Percentiles rank a stretch among this genome's conserved stretches.
Evolutionary conservation across 257 asterid genomes (phyloP).

Genomic region (Solanum chilense): DNA sequence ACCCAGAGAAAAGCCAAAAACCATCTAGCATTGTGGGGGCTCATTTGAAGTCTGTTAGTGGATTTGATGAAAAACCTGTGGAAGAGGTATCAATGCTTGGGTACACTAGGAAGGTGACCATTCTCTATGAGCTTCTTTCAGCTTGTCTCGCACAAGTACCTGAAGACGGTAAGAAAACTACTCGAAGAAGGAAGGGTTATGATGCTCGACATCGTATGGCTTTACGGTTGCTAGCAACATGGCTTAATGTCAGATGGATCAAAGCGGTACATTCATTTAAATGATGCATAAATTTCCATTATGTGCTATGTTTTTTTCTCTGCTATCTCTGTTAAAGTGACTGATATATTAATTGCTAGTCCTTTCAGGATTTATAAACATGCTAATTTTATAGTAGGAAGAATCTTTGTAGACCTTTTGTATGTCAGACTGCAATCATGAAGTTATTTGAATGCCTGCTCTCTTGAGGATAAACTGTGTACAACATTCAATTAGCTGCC

Average conservation of each 20-base stretch:
- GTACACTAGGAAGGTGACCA: constrained; percentile 54
- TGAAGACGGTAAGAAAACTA: constrained; percentile 34
- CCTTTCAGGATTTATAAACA: background rate
- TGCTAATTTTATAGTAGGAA: background rate
- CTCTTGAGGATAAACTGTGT: background rate
- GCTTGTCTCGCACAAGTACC: constrained; percentile 68
- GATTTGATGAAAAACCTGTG: constrained; percentile 42
- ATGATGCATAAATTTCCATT: background rate
- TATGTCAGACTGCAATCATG: background rate
- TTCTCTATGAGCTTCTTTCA: constrained; percentile 71
- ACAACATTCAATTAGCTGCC: background rate
- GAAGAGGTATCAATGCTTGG: constrained; percentile 57
- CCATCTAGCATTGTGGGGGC: constrained; percentile 28
- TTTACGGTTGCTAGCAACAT: constrained; percentile 68
- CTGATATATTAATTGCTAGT: background rate
- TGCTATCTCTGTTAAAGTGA: background rate
- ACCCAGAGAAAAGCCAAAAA: constrained; percentile 20
- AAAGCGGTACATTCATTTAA: constrained; percentile 41
- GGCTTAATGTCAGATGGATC: constrained; percentile 80
- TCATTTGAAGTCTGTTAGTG: constrained; percentile 11
- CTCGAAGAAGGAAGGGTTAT: constrained; percentile 51
- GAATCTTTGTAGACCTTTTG: background rate
- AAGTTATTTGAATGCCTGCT: background rate
- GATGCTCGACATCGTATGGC: constrained; percentile 90
- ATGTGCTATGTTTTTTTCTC: background rate